These are phyloP conservation scores for Stenogyne calaminthoides DNA, from an alignment of 305 asterid genomes.

Conservation along the genomic window DNA sequence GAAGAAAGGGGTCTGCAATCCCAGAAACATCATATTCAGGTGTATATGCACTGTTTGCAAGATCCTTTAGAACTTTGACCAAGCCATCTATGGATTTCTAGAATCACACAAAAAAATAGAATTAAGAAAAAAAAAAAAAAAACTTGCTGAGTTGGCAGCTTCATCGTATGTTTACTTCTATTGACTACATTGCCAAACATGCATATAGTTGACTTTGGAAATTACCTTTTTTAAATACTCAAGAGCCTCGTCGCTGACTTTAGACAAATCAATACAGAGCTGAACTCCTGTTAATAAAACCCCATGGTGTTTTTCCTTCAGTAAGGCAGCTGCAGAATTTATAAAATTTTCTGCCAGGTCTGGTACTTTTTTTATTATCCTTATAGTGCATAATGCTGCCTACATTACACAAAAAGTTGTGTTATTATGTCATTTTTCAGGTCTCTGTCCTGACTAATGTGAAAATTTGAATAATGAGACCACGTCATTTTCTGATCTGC, in stretches of 20 bases:
- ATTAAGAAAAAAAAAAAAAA: conserved; percentile 21
- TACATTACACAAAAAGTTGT: conserved; percentile 41
- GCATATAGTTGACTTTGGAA: conserved; percentile 17
- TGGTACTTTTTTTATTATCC: conserved; percentile 96
- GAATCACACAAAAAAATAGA: conserved; percentile 36
- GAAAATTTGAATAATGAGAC: conserved; percentile 16
- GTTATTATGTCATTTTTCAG: conserved; percentile 27
- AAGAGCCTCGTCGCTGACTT: conserved; percentile 81
- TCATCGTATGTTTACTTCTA: conserved; percentile 20
- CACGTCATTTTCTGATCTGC: neutral
- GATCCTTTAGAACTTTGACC: conserved; percentile 91
- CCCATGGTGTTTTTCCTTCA: conserved; percentile 98
- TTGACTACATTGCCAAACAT: conserved; percentile 18
- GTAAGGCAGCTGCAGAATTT: conserved; percentile 73
- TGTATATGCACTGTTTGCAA: conserved; percentile 89
- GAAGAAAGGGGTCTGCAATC: conserved; percentile 94
- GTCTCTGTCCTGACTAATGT: conserved; percentile 17
- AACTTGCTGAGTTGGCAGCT: conserved; percentile 17
- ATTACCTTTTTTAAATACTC: conserved; percentile 84
- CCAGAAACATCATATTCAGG: conserved; percentile 97
- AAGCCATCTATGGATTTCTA: conserved; percentile 96
- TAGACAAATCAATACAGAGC: conserved; percentile 87
- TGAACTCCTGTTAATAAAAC: conserved; percentile 93
- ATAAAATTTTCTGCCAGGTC: conserved; percentile 95
- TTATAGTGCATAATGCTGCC: conserved; percentile 97